A percentile compares a stretch with the other conserved stretches of the same genome.
Conservation (phyloP, 139 green algal species). For the Raphidocelis subcapitata region DNA sequence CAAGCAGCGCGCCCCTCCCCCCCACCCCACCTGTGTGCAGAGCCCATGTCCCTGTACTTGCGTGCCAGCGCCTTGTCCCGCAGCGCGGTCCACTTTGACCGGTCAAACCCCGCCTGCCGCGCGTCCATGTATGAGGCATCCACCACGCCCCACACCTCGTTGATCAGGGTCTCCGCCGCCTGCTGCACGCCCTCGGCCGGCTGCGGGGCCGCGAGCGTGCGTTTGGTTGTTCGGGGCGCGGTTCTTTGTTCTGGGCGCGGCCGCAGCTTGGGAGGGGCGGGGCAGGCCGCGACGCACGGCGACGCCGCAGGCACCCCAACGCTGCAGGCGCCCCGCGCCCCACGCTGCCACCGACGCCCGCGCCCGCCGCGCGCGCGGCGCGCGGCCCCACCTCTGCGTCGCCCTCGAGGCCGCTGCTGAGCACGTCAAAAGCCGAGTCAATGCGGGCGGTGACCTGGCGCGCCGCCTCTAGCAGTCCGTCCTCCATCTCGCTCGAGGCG, state of each 20-base stretch:
- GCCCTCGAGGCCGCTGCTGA: not conserved
- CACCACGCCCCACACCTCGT: slow-evolving; percentile 56
- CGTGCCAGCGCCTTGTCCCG: slow-evolving; percentile 44
- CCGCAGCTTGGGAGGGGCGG: too few relatives aligned
- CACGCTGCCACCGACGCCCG: too few relatives aligned
- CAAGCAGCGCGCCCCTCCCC: not conserved
- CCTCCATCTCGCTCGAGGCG: slow-evolving; percentile 24
- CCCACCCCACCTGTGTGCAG: slow-evolving; percentile 42
- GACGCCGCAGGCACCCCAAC: too few relatives aligned
- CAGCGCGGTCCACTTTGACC: slow-evolving; percentile 36
- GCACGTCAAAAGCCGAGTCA: slow-evolving; percentile 23
- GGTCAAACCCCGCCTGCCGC: slow-evolving; percentile 30
- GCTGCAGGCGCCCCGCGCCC: too few relatives aligned
- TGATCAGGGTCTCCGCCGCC: slow-evolving; percentile 36
- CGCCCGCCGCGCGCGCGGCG: too few relatives aligned
- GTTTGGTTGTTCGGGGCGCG: not conserved
- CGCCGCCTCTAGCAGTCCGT: slow-evolving; percentile 37
- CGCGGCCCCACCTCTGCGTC: too few relatives aligned
- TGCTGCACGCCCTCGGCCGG: not conserved
- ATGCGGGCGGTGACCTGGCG: slow-evolving; percentile 37
- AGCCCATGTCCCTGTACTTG: slow-evolving; percentile 26
- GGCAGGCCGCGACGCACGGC: too few relatives aligned
- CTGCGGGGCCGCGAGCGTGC: not conserved
- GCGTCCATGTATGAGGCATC: not conserved
- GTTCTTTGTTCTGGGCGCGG: too few relatives aligned